phyloP scores from a whole-genome alignment of 768 basidiomycete genomes.

The Mycena indigotica region DNA sequence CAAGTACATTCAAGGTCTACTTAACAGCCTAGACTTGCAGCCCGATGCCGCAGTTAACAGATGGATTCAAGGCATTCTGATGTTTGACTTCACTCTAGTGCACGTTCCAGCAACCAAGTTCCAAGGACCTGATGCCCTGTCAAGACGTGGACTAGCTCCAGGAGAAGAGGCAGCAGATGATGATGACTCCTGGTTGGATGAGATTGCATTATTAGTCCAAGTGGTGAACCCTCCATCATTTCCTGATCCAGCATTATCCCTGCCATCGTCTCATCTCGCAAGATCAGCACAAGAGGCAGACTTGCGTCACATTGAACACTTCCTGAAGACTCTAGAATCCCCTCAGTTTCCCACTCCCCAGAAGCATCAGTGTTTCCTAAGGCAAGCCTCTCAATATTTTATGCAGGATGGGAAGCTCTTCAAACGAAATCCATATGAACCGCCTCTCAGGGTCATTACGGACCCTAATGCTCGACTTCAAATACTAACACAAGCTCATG shows the following conservation, averaged over 20 bases:
- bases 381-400: slow-evolving; percentile 16
- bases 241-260: neutral
- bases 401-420: slow-evolving; percentile 13
- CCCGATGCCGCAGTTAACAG: no score
- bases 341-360: slow-evolving; percentile 9
- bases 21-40: slow-evolving; percentile 39
- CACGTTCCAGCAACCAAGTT: slow-evolving; percentile 36
- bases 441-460: slow-evolving; percentile 18
- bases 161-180: slow-evolving; percentile 23
- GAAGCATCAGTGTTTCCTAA: slow-evolving; percentile 8
- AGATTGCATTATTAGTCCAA: neutral
- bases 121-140: slow-evolving; percentile 38
- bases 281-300: neutral
- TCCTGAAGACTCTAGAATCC: slow-evolving; percentile 18
- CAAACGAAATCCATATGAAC: slow-evolving; percentile 3
- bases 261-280: neutral
- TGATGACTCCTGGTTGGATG: no score
- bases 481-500: no score
- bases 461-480: slow-evolving; percentile 21
- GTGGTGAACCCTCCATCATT: neutral
- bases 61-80: no score
- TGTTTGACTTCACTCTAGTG: slow-evolving; percentile 33
- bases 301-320: no score
- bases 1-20: slow-evolving; percentile 36
- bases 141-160: slow-evolving; percentile 20